These are phyloP conservation scores for Neofusicoccum ribis DNA, from an alignment of 2,329 filamentous ascomycete species.

Conservation along the genomic window DNA sequence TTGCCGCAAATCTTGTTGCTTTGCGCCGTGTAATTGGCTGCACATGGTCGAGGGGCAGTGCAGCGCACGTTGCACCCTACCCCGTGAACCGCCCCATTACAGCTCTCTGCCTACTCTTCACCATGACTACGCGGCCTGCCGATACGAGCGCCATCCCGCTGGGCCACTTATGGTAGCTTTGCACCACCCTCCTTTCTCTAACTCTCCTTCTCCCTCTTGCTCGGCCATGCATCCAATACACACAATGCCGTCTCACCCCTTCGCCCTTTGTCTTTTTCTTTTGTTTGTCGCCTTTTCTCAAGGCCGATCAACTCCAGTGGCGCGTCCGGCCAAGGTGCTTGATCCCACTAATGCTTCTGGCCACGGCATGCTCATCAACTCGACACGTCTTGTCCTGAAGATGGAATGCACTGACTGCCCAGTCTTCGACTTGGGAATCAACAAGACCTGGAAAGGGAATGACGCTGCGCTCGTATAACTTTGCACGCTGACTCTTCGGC, in stretches of 20 bases:
- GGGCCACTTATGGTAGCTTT: background rate
- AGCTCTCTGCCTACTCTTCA: too few species aligned
- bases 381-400: background rate
- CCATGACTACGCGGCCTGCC: too few species aligned
- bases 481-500: too few species aligned
- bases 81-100: too few species aligned
- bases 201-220: background rate
- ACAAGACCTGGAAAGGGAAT: background rate
- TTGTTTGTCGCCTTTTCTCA: background rate
- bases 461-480: background rate
- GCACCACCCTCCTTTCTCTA: background rate
- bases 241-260: background rate
- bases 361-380: background rate
- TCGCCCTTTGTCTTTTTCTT: background rate
- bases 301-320: background rate
- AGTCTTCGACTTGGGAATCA: background rate
- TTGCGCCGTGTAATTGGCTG: background rate
- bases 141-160: too few species aligned
- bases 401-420: conserved; percentile 1
- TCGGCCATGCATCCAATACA: background rate
- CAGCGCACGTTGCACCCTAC: background rate
- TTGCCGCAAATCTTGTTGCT: background rate
- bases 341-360: background rate
- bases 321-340: background rate
- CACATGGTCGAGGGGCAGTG: background rate